phyloP scores from a whole-genome alignment of 257 asterid species.

The Rhazya stricta region DNA sequence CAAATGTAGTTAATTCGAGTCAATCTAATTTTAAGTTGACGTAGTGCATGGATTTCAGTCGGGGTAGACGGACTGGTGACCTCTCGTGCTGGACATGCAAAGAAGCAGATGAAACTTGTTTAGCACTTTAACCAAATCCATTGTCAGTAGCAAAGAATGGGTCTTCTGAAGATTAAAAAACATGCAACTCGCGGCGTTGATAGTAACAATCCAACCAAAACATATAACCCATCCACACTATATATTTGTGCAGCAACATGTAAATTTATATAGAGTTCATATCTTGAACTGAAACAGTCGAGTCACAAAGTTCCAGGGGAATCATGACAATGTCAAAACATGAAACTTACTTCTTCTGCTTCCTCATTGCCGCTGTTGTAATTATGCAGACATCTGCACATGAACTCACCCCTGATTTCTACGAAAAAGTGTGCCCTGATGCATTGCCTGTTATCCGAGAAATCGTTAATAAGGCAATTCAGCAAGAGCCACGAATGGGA shows the following conservation, averaged over 20 bases:
- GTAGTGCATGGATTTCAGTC: neutral
- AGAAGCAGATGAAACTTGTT: neutral
- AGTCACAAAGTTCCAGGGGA: neutral
- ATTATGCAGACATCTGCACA: neutral
- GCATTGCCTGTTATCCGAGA: conserved; percentile 24
- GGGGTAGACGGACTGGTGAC: neutral
- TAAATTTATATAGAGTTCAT: neutral
- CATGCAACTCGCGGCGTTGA: neutral
- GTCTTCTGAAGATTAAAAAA: neutral
- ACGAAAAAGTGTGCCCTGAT: conserved; percentile 37
- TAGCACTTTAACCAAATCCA: neutral
- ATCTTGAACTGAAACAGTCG: neutral
- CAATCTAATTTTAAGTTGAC: no score
- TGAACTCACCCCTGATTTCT: conserved; percentile 37
- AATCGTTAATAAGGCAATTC: conserved; percentile 33
- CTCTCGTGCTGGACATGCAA: neutral
- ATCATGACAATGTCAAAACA: neutral
- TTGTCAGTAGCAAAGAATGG: neutral
- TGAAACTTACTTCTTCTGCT: neutral
- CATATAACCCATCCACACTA: neutral
- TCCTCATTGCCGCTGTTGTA: neutral
- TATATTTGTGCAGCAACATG: neutral
- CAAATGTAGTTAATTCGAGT: no score
- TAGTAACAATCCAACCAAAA: neutral
- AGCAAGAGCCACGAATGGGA: conserved; percentile 44